phyloP scores from a whole-genome alignment of 2,329 filamentous ascomycete species.

The Chrysosporium keratinophilum region DNA sequence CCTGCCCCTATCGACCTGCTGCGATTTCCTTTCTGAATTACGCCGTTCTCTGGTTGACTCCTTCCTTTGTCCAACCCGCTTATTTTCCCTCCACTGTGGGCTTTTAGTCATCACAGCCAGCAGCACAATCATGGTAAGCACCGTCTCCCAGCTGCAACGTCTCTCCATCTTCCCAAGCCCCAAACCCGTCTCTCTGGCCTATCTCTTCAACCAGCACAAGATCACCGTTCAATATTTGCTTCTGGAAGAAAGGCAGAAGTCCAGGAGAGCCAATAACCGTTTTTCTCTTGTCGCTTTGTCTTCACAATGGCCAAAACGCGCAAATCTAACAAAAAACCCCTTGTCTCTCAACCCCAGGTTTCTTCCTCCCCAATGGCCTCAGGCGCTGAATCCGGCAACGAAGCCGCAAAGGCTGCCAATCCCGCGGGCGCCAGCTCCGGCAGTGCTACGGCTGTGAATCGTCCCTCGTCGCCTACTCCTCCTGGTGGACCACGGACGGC shows the following conservation, averaged over 20 bases:
- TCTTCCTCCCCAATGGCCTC: constrained; percentile 37
- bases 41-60: neutral
- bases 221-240: neutral
- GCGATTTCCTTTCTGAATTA: neutral
- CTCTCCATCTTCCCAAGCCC: neutral
- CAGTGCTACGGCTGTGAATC: constrained; percentile 57
- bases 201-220: neutral
- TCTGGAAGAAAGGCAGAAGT: neutral
- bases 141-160: neutral
- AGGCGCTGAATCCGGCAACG: constrained; percentile 46
- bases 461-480: constrained; percentile 75
- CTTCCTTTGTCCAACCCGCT: neutral
- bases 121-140: constrained; percentile 14
- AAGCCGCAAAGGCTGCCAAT: constrained; percentile 35
- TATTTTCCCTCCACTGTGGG: neutral
- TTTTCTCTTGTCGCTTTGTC: neutral
- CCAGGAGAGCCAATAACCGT: neutral
- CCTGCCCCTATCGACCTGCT: neutral
- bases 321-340: constrained; percentile 9
- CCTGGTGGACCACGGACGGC: constrained; percentile 91
- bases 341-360: constrained; percentile 7
- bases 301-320: constrained; percentile 6
- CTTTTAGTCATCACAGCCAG: constrained; percentile 2
- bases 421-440: constrained; percentile 41
- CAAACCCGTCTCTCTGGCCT: neutral